Evolutionary conservation across 108 stramenopile species (phyloP).

Genomic region (Nitzschia inconspicua): DNA sequence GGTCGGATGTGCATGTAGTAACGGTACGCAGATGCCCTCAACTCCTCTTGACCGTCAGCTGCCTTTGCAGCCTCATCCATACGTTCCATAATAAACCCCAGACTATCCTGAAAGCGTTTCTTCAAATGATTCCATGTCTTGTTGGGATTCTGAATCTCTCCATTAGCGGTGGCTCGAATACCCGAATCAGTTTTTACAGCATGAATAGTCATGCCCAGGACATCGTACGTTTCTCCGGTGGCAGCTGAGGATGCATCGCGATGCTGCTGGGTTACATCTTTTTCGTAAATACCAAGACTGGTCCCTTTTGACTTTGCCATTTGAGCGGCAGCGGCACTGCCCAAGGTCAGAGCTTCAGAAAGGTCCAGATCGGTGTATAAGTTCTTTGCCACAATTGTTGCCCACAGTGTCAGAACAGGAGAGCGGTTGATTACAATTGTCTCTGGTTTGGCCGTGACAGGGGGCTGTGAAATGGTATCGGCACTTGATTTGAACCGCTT

Average conservation of each 20-base stretch:
- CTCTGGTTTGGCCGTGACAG: background rate
- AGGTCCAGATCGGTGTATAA: background rate
- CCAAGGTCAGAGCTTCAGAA: background rate
- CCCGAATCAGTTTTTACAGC: background rate
- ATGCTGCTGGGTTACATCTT: background rate
- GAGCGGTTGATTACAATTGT: slow-evolving; percentile 4
- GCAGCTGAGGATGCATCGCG: background rate
- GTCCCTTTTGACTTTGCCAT: background rate
- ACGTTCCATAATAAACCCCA: background rate
- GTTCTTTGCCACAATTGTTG: background rate
- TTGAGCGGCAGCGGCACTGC: background rate
- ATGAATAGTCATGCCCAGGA: background rate
- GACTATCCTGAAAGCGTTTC: background rate
- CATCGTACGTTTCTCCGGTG: background rate
- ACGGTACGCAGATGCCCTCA: background rate
- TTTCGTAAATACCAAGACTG: background rate
- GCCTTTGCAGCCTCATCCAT: background rate
- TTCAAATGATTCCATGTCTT: background rate
- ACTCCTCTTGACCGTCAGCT: background rate
- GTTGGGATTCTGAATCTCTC: background rate
- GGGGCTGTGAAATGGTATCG: background rate
- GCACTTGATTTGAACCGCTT: background rate
- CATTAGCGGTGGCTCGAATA: background rate
- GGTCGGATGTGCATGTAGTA: slow-evolving; percentile 1
- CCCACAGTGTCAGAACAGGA: slow-evolving; percentile 4